Evolutionary conservation across 179 eudicot species (phyloP), one percentile per base, ranked within the genome.

Genomic region (Amaranthus tricolor): DNA sequence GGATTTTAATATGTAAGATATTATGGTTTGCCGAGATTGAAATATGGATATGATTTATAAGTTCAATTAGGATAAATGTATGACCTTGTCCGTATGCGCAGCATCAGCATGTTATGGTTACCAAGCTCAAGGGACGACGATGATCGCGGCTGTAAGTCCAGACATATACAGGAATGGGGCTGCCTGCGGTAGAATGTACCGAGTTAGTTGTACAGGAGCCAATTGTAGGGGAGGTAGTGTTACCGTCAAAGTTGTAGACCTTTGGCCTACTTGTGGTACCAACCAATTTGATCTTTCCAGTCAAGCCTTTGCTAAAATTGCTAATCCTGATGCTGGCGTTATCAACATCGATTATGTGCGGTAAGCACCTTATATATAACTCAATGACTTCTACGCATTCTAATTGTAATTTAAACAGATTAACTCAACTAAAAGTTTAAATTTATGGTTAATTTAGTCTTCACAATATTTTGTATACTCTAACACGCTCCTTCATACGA

Each of bases 271-370:
- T 16, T 83, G 91, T 56, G 74, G 74, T 1, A 79, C 74, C 0
- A 68, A 74, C 67, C 77, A 85, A 51, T 75, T 88, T 5, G 92
- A 85, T 72, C 88, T 86, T 14, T 84, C 89, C 0, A 66, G 55
- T 15, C 82, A 88, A 68, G 89, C 88, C 56, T 88, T 88, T 63
- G n/a, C 78, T n/a, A 19, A 66, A 6, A 86, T 86, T 12, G 92
- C 90, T 10, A 70, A 89, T 70, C 83, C 84, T 24, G 78, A 72
- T 44, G 91, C 76, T 2, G 89, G 91, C 3, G 53, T 63, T 20
- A 79, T 88, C 24, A 80, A 78, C 67, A 84, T 88, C 19, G 77
- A 88, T 44, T 80, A 77, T 9, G 2, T 16, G 14, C 67, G 68
- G 85, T 79, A 76, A 56, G 70, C n/a, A 2, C 24, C 53, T 12